Base-by-base conservation (phyloP, 2,329 filamentous ascomycete genomes). In the Helotiales sp. region DNA sequence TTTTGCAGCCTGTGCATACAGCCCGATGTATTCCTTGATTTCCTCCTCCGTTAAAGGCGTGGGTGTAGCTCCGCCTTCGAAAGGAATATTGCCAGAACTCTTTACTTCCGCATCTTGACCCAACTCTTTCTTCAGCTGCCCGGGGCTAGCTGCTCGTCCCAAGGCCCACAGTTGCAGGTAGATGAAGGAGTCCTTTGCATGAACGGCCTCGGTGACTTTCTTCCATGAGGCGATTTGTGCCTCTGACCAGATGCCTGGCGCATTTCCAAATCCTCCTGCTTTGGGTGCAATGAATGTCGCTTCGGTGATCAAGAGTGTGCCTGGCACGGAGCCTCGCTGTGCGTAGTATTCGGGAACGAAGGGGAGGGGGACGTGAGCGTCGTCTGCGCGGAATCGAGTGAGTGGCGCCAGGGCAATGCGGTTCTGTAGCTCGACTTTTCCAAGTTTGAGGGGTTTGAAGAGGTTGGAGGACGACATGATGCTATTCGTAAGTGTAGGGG, bases 81-180 rank as follows among this genome's bases (percentile, higher is more conserved):
- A 66, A 6, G 69, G 22, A 20, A 74, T 70, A 55, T 72, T 77
- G n/a, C 75, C 63, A 3, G 73, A 52, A 47, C 65, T 59, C 17
- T 70, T 59, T 0, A 75, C 67, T 24, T 69, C 63, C 7, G 66
- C 68, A 11, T 69, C 66, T 7, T 68, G 63, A 1, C 72, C 74
- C 47, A 70, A 67, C n/a, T 74, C 75, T 43, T 70, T 70, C 60
- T 70, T 64, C 40, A 77, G 37, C 5, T 63, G 17, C 1, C 24
- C 37, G 13, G 67, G 57, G 3, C 57, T 8, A 3, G 75, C 74
- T 11, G 77, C 73, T 10, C 88, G 83, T 4, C 89, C 88, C 0
- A 88, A 76, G 1, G 84, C 84, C 86, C 87, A 90, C 1, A 91
- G 78, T 75, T 90, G 88, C 5, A 83, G 72, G 77, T 82, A 89